phyloP scores from a whole-genome alignment of 257 asterid genomes.

The Apocynum venetum region DNA sequence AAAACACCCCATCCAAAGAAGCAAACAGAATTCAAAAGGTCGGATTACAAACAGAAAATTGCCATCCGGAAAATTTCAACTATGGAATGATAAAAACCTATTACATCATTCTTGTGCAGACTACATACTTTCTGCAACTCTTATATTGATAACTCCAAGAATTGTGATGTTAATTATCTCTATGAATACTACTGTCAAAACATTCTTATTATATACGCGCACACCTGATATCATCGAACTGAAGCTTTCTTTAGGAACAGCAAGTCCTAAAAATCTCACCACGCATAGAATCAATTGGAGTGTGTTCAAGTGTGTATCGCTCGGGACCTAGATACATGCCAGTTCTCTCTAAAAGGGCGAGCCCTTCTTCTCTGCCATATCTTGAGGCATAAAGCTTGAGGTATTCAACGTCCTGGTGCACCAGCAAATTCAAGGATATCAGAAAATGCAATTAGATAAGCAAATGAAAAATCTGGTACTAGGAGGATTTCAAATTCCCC shows the following conservation, averaged over 20 bases:
- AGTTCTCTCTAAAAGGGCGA: constrained; percentile 69
- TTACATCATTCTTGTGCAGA: neutral
- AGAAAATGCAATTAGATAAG: neutral
- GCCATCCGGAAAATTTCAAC: neutral
- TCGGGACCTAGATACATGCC: constrained; percentile 90
- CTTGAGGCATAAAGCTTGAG: constrained; percentile 75
- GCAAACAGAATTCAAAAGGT: neutral
- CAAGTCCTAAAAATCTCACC: constrained; percentile 88
- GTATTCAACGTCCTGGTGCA: constrained; percentile 72
- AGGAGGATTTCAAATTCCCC: neutral
- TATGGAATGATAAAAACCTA: neutral
- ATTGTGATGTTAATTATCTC: neutral
- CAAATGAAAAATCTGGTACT: neutral
- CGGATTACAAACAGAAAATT: too few species aligned
- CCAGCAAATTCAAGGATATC: neutral
- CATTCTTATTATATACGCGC: neutral
- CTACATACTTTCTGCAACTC: neutral
- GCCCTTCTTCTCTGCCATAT: constrained; percentile 84
- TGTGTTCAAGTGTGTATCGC: constrained; percentile 77
- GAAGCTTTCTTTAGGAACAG: constrained; percentile 34
- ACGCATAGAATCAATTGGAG: constrained; percentile 80
- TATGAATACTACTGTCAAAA: neutral
- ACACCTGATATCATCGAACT: constrained; percentile 3
- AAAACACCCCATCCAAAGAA: neutral
- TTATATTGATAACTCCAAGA: neutral